A percentile compares a stretch with the other conserved stretches of the same genome.
These are phyloP conservation scores for Thelephora aurantiotincta DNA, from an alignment of 768 basidiomycete genomes.

Conservation along the genomic window DNA sequence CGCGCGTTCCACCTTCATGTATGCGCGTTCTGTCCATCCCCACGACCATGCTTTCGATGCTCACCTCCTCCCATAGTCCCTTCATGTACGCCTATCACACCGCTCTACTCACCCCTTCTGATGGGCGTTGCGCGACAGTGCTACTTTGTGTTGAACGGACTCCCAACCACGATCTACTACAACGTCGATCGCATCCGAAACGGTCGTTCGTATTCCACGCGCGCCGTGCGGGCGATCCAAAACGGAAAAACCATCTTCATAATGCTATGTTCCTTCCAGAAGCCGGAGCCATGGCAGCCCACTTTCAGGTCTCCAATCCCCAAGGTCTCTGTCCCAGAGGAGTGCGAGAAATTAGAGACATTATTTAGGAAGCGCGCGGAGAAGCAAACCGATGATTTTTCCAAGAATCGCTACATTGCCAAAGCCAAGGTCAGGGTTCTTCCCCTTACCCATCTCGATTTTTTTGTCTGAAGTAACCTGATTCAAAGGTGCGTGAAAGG, in stretches of 20 bases:
- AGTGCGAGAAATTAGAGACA: slow-evolving; percentile 47
- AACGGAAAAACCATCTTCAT: slow-evolving; percentile 40
- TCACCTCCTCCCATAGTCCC: slow-evolving; percentile 27
- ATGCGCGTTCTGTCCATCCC: slow-evolving; percentile 17
- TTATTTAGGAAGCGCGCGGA: slow-evolving; percentile 17
- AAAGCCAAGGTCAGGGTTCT: slow-evolving; percentile 1
- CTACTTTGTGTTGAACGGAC: slow-evolving; percentile 70
- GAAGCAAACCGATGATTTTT: slow-evolving; percentile 11
- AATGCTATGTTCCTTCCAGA: slow-evolving; percentile 73
- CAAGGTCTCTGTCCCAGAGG: slow-evolving; percentile 38
- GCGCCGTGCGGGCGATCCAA: slow-evolving; percentile 30
- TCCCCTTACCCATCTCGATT: not conserved
- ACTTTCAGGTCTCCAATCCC: slow-evolving; percentile 49
- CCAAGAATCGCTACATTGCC: slow-evolving; percentile 18
- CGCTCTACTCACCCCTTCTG: not conserved
- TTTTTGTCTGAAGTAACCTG: slow-evolving; percentile 5
- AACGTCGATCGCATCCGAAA: slow-evolving; percentile 63
- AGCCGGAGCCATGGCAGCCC: slow-evolving; percentile 65
- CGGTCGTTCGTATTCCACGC: slow-evolving; percentile 61
- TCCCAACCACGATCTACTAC: slow-evolving; percentile 65
- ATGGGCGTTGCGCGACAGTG: slow-evolving; percentile 30
- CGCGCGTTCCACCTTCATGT: slow-evolving; percentile 59
- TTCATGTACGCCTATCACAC: slow-evolving; percentile 46
- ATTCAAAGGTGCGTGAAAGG: slow-evolving; percentile 40
- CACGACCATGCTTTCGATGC: slow-evolving; percentile 1